Evolutionary conservation across 169 alveolate genomes (phyloP).

Genomic region (Plasmodium malariae): DNA sequence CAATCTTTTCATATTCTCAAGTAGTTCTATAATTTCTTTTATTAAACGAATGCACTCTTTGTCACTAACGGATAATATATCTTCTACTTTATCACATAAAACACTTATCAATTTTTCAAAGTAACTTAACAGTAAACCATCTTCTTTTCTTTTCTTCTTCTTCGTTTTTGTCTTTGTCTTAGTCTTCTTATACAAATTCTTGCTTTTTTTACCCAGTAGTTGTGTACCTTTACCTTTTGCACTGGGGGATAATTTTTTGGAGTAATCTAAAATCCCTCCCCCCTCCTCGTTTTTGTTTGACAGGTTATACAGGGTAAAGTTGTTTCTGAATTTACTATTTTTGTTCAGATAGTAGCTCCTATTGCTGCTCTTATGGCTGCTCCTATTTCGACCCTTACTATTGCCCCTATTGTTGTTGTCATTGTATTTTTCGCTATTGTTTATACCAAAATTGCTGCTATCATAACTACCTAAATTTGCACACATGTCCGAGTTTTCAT

Average conservation of each 20-base stretch:
- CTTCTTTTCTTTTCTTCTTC: background rate
- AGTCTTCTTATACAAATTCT: no score
- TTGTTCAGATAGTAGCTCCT: no score
- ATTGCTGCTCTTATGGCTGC: background rate
- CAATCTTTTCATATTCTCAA: constrained; percentile 9
- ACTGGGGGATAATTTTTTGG: no score
- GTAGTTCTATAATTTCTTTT: constrained; percentile 9
- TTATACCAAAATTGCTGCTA: background rate
- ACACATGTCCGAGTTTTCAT: background rate
- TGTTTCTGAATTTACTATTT: no score
- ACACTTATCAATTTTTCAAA: constrained; percentile 10
- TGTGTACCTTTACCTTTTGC: no score
- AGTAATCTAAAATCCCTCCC: no score
- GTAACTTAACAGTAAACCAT: background rate
- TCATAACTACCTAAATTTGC: background rate
- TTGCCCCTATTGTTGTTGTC: background rate
- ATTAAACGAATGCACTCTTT: constrained; percentile 42
- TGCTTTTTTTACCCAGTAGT: no score
- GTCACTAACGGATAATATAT: constrained; percentile 28
- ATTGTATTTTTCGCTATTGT: background rate
- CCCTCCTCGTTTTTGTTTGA: no score
- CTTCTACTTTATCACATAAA: constrained; percentile 7
- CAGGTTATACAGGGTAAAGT: no score
- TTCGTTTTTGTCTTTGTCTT: no score
- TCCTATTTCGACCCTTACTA: no score